These are phyloP conservation scores for Penicillium sp. DNA, from an alignment of 2,329 filamentous ascomycete genomes.

Conservation along the genomic window DNA sequence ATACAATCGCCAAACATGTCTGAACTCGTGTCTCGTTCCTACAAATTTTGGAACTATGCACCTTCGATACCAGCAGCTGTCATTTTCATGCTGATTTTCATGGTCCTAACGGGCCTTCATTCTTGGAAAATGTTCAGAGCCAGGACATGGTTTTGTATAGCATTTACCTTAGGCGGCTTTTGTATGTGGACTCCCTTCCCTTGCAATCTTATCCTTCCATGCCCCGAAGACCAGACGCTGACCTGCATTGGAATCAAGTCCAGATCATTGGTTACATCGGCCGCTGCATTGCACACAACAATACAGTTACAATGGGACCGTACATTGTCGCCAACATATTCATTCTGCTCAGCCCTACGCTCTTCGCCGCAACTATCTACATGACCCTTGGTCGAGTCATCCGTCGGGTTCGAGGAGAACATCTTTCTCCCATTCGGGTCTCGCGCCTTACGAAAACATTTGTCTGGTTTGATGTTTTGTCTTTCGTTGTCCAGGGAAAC, in stretches of 20 bases:
- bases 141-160: conserved; percentile 16
- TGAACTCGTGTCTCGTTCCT: conserved; percentile 6
- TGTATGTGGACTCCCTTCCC: conserved; percentile 9
- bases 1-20: not conserved
- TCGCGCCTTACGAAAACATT: conserved; percentile 51
- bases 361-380: conserved; percentile 54
- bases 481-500: conserved; percentile 48
- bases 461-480: conserved; percentile 50
- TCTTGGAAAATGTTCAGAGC: conserved; percentile 14
- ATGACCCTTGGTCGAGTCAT: conserved; percentile 52
- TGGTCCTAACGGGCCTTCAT: conserved; percentile 10
- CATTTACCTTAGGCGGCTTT: conserved; percentile 14
- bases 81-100: conserved; percentile 17
- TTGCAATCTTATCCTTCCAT: not conserved
- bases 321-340: conserved; percentile 49
- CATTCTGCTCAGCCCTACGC: conserved; percentile 50
- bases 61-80: conserved; percentile 15
- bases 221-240: not conserved
- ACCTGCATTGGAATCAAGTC: conserved; percentile 23
- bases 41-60: conserved; percentile 15
- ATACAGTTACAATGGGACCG: conserved; percentile 19
- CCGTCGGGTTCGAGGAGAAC: conserved; percentile 42
- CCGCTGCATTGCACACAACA: conserved; percentile 23
- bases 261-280: conserved; percentile 36
- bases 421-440: conserved; percentile 45